Evolutionary conservation across 1,284 basidiomycete genomes (phyloP).

Genomic region (Apiotrichum gamsii): DNA sequence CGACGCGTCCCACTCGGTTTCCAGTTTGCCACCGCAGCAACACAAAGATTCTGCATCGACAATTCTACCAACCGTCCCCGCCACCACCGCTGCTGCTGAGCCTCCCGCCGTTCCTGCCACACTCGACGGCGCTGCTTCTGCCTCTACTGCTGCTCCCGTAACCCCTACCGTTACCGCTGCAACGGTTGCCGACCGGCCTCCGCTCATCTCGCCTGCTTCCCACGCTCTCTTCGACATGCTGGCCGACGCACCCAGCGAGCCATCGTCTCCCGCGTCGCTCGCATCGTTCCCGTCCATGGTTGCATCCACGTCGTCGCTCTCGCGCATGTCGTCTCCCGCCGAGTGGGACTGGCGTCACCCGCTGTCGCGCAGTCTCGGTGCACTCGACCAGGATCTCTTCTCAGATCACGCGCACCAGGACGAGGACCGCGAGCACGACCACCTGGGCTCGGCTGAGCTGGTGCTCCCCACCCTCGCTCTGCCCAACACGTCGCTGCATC

Average conservation of each 20-base stretch:
- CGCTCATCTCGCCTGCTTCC: not conserved
- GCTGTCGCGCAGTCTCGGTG: not conserved
- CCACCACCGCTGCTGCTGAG: no score
- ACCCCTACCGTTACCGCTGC: no score
- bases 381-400: no score
- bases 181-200: not conserved
- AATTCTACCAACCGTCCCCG: no score
- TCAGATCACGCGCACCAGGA: not conserved
- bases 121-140: no score
- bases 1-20: no score
- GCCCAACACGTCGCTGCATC: conserved; percentile 35
- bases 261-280: conserved; percentile 28
- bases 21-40: no score
- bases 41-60: no score
- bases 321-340: conserved; percentile 21
- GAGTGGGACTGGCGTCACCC: conserved; percentile 15
- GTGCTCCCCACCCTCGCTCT: conserved; percentile 36
- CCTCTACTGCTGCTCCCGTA: no score
- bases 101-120: no score
- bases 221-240: conserved; percentile 18
- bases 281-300: conserved; percentile 23
- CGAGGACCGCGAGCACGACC: not conserved
- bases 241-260: conserved; percentile 21
- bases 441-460: conserved; percentile 20
- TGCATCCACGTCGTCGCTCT: conserved; percentile 26